Conservation (phyloP, 257 asterid genomes). For the Solanum microdontum region DNA sequence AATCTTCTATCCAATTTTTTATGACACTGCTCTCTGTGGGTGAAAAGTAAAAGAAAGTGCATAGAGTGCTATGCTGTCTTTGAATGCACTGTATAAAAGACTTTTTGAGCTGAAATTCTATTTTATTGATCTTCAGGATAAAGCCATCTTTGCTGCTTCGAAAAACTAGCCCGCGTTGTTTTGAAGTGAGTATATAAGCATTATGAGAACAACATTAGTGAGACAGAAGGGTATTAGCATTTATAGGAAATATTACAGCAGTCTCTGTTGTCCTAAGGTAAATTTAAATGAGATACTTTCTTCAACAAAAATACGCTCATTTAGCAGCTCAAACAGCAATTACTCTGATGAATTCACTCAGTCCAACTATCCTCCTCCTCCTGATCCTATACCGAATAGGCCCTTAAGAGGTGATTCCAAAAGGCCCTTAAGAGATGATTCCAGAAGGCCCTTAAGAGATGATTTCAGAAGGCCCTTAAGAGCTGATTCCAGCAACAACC, state of each 20-base stretch:
- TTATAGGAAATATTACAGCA: background rate
- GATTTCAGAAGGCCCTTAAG: background rate
- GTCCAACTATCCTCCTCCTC: constrained; percentile 11
- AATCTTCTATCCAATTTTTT: background rate
- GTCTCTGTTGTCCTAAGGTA: background rate
- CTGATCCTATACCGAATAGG: constrained; percentile 42
- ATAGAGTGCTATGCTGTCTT: background rate
- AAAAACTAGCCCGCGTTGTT: background rate
- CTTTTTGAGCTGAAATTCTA: background rate
- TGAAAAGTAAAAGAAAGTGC: background rate
- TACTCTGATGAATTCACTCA: background rate
- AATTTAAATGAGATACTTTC: background rate
- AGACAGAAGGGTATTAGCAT: background rate
- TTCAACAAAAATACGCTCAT: background rate
- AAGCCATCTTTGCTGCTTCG: background rate
- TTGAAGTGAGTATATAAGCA: background rate
- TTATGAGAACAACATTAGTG: background rate
- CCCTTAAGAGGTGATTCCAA: constrained; percentile 22
- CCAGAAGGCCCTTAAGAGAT: constrained; percentile 26
- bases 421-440: background rate
- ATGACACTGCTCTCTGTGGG: background rate
- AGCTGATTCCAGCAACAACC: background rate
- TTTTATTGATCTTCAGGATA: background rate
- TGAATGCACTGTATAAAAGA: background rate
- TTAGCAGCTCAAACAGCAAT: background rate